Percentiles rank a stretch among this genome's conserved stretches.
Conservation (phyloP, 257 asterid species). For the Capsicum rhomboideum region DNA sequence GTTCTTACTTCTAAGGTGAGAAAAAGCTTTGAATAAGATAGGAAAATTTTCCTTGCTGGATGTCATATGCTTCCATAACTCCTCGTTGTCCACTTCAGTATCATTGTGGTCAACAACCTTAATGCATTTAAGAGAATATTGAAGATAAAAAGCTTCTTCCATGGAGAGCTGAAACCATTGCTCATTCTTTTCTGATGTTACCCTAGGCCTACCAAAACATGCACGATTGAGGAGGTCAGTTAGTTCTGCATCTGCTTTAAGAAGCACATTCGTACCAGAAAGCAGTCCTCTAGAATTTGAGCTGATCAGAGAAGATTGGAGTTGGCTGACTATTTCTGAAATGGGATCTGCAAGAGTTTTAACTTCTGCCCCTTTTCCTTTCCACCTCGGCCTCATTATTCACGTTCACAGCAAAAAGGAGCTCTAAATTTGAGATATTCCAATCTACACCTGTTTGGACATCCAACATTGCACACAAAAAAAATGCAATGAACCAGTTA, state of each 20-base stretch:
- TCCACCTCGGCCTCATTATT: conserved; percentile 42
- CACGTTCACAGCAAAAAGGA: neutral
- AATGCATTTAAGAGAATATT: conserved; percentile 47
- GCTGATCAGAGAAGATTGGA: conserved; percentile 40
- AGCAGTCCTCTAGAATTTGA: conserved; percentile 49
- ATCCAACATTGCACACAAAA: neutral
- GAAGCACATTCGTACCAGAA: conserved; percentile 39
- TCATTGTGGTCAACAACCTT: conserved; percentile 31
- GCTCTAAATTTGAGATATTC: neutral
- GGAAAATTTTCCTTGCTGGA: conserved; percentile 32
- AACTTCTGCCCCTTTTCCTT: conserved; percentile 36
- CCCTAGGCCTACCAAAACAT: conserved; percentile 54
- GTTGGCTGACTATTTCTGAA: conserved; percentile 34
- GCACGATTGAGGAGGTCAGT: conserved; percentile 49
- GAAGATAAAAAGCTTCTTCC: conserved; percentile 71
- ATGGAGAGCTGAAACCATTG: conserved; percentile 62
- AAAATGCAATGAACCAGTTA: neutral
- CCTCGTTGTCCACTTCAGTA: conserved; percentile 18
- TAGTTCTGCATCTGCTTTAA: conserved; percentile 47
- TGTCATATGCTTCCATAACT: conserved; percentile 43
- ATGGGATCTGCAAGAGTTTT: conserved; percentile 37
- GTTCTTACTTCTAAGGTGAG: conserved; percentile 70
- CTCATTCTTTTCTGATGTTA: conserved; percentile 39
- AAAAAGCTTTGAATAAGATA: conserved; percentile 39
- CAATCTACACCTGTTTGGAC: neutral